These are phyloP conservation scores for Exophiala calicioides DNA, from an alignment of 2,329 filamentous ascomycete genomes.

Conservation along the genomic window DNA sequence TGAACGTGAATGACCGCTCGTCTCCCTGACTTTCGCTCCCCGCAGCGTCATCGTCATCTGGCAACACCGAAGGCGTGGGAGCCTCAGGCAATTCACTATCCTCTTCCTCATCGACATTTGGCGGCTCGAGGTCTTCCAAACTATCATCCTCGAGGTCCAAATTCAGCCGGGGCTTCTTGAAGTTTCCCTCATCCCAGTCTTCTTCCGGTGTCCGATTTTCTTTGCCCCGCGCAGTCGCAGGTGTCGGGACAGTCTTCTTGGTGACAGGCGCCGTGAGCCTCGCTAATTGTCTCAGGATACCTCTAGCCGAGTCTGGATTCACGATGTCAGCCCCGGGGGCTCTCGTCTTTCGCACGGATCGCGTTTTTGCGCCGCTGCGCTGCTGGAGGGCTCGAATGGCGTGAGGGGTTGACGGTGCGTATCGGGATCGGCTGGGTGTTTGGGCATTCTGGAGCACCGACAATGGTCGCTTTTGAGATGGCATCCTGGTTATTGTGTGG, in stretches of 20 bases:
- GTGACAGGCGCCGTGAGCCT: slow-evolving; percentile 55
- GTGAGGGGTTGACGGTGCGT: slow-evolving; percentile 57
- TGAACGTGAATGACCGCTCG: slow-evolving; percentile 28
- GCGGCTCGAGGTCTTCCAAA: slow-evolving; percentile 41
- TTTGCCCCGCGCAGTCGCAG: slow-evolving; percentile 37
- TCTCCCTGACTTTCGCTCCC: neutral
- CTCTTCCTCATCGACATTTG: slow-evolving; percentile 45
- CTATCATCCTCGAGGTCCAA: slow-evolving; percentile 46
- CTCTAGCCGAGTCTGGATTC: slow-evolving; percentile 58
- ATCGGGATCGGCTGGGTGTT: slow-evolving; percentile 37
- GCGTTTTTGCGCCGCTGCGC: slow-evolving; percentile 35
- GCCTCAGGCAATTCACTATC: slow-evolving; percentile 43
- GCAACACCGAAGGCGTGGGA: slow-evolving; percentile 29
- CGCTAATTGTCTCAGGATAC: slow-evolving; percentile 55
- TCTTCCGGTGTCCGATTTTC: slow-evolving; percentile 38
- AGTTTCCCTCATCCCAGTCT: slow-evolving; percentile 50
- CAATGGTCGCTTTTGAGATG: slow-evolving; percentile 21
- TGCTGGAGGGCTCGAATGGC: slow-evolving; percentile 57
- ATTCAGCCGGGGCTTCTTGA: slow-evolving; percentile 42
- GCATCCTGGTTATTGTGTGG: slow-evolving; percentile 18
- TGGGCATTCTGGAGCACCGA: slow-evolving; percentile 17
- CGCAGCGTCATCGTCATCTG: slow-evolving; percentile 25
- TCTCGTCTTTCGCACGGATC: slow-evolving; percentile 27
- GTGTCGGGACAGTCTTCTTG: slow-evolving; percentile 50
- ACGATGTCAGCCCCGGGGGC: slow-evolving; percentile 29